Base-by-base conservation (phyloP, 2,329 filamentous ascomycete species). In the Colletotrichum sp. region DNA sequence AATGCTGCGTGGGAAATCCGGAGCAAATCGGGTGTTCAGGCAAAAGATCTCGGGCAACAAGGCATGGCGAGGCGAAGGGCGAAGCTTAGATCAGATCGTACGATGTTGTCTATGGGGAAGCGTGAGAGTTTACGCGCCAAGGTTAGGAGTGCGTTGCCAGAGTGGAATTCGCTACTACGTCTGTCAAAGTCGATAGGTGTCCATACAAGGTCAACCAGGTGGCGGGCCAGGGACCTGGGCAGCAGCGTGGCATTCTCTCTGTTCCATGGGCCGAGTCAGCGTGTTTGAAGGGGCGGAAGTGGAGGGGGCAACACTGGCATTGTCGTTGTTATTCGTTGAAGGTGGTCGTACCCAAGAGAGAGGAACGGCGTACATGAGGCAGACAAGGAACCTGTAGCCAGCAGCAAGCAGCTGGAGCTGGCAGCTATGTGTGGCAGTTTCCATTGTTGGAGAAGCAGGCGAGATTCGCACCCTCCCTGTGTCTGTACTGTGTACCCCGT, bases 81-180 rank as follows among this genome's bases (percentile, higher is more conserved):
- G 55, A 75, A 75, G 56, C 69, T 52, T 30, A 64, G 55, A 68
- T 43, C 22, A 32, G 30, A 75, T 75, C 73, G 73, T 75, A 75
- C 73, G 73, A 75, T 75, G 62, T 68, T 9, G 56, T 64, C 62
- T 22, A 56, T 36, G 36, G 60, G 52, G 52, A 71, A 71, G 68
- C 36, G 39, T 43, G 71, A 74, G 34, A 70, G 67, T 71, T 71
- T 66, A 15, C n/a, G 27, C 39, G 69, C 72, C 68, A 71, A 75
- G 55, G 61, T 39, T 39, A 36, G 32, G 22, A 64, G 22, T 64
- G 18, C 43, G 62, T 39, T 48, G 28, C 36, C 25, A 32, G 62
- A 16, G 25, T 16, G 58, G 58, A 36, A 9, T 22, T 32, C 18
- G 32, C 32, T 61, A 10, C 18, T 9, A 30, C 58, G 30, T 61